phyloP scores from a whole-genome alignment of 257 asterid genomes.

The Fraxinus americana region DNA sequence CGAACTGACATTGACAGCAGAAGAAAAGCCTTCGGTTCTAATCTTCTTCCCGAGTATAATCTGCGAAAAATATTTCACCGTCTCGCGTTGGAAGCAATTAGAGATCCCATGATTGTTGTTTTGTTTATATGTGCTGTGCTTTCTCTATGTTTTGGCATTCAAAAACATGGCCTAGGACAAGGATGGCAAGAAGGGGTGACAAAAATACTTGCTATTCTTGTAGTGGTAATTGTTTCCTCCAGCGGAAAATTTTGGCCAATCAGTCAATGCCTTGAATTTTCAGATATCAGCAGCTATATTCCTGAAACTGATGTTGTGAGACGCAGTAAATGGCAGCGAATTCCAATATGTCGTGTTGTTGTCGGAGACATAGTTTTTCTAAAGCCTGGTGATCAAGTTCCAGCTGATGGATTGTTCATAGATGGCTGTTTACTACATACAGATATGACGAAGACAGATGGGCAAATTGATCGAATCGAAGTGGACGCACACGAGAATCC shows the following conservation, averaged over 20 bases:
- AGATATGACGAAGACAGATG: conserved; percentile 50
- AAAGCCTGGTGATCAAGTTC: conserved; percentile 54
- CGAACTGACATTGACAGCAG: neutral
- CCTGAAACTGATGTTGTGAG: conserved; percentile 41
- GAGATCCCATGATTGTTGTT: conserved; percentile 37
- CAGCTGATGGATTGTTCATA: conserved; percentile 50
- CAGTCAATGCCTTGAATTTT: conserved; percentile 37
- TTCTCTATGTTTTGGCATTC: conserved; percentile 47
- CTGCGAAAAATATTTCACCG: conserved; percentile 19
- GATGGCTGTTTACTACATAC: conserved; percentile 41
- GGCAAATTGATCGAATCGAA: conserved; percentile 43
- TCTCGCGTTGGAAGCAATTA: conserved; percentile 37
- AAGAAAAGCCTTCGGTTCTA: conserved; percentile 3
- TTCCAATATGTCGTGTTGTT: conserved; percentile 39
- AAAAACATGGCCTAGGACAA: conserved; percentile 38
- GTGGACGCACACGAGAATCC: conserved; percentile 35
- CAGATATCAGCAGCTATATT: conserved; percentile 31
- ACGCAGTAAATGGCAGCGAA: conserved; percentile 31
- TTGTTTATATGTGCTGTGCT: conserved; percentile 40
- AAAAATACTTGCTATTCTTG: conserved; percentile 40
- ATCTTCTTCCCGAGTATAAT: neutral
- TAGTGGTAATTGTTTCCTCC: conserved; percentile 41
- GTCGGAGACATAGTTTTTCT: conserved; percentile 52
- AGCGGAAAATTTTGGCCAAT: conserved; percentile 38
- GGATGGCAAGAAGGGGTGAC: conserved; percentile 56